Conservation (phyloP, 352 stramenopile genomes). For the Pythium aquatile region DNA sequence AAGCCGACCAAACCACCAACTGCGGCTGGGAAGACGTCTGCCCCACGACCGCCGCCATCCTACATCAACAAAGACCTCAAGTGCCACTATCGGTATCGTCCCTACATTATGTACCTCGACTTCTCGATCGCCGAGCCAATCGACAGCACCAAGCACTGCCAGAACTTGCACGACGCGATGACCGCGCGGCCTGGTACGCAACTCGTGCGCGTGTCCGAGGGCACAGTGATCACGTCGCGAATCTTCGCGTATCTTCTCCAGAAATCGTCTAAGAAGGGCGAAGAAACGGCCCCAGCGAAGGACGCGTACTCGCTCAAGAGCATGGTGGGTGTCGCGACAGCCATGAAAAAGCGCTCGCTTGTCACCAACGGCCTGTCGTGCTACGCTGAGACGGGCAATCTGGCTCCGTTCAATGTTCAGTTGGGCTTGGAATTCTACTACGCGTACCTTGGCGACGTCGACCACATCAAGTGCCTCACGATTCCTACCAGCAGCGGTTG, state of each 20-base stretch:
- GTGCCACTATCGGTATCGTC: slow-evolving; percentile 9
- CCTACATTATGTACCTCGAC: slow-evolving; percentile 9
- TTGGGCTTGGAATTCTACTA: not conserved
- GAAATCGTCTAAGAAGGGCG: not conserved
- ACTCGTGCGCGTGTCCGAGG: not conserved
- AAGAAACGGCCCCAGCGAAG: too few species aligned
- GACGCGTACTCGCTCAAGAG: too few species aligned
- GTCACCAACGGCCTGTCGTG: not conserved
- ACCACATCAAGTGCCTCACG: not conserved
- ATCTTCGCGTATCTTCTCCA: slow-evolving; percentile 4
- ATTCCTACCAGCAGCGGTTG: too few species aligned
- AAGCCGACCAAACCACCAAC: too few species aligned
- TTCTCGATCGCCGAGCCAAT: not conserved
- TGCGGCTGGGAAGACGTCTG: too few species aligned
- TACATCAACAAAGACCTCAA: slow-evolving; percentile 6
- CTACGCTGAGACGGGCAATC: slow-evolving; percentile 12
- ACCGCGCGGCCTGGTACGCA: too few species aligned
- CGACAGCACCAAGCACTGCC: not conserved
- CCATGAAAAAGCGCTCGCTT: not conserved
- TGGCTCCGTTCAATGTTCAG: not conserved
- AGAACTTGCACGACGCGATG: not conserved
- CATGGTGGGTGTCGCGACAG: not conserved
- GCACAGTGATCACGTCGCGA: not conserved
- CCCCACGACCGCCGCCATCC: too few species aligned
- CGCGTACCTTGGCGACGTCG: not conserved